Percentiles rank a stretch among this genome's conserved stretches.
phyloP scores from a whole-genome alignment of 768 basidiomycete genomes.

The Termitomyces sp. region DNA sequence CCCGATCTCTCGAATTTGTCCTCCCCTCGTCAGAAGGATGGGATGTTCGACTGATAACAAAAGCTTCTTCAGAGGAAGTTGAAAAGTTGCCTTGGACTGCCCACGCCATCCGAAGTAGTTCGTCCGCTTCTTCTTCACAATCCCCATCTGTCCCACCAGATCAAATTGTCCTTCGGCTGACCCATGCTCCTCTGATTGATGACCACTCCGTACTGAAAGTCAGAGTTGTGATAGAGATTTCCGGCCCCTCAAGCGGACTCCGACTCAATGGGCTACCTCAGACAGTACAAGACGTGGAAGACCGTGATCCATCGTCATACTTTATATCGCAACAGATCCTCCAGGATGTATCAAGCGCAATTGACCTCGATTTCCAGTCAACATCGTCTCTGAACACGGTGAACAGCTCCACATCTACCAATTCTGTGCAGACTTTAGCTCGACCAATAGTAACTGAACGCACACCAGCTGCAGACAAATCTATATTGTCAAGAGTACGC shows the following conservation, averaged over 20 bases:
- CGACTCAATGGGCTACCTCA: constrained; percentile 86
- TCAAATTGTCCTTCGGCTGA: constrained; percentile 60
- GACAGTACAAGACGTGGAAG: constrained; percentile 59
- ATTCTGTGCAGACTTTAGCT: constrained; percentile 28
- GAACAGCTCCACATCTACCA: constrained; percentile 42
- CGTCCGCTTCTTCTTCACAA: constrained; percentile 29
- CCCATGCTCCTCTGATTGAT: constrained; percentile 68
- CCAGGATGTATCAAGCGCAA: constrained; percentile 70
- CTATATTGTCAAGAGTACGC: constrained; percentile 80
- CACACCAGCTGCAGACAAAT: constrained; percentile 68
- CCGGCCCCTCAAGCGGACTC: constrained; percentile 70
- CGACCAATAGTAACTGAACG: constrained; percentile 37
- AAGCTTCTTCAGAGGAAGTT: constrained; percentile 69
- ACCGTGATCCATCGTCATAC: constrained; percentile 61
- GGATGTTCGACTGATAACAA: constrained; percentile 80
- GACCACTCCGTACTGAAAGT: constrained; percentile 82
- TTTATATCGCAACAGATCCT: constrained; percentile 59
- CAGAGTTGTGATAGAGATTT: constrained; percentile 74
- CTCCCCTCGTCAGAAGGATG: constrained; percentile 76
- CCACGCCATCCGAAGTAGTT: constrained; percentile 48
- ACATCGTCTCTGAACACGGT: constrained; percentile 55
- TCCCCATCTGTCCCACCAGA: constrained; percentile 33
- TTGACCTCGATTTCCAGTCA: constrained; percentile 65
- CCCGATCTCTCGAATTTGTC: constrained; percentile 77
- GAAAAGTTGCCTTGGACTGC: constrained; percentile 74